These are phyloP conservation scores for Orbilia ellipsospora DNA, from an alignment of 2,329 filamentous ascomycete genomes.

Conservation along the genomic window DNA sequence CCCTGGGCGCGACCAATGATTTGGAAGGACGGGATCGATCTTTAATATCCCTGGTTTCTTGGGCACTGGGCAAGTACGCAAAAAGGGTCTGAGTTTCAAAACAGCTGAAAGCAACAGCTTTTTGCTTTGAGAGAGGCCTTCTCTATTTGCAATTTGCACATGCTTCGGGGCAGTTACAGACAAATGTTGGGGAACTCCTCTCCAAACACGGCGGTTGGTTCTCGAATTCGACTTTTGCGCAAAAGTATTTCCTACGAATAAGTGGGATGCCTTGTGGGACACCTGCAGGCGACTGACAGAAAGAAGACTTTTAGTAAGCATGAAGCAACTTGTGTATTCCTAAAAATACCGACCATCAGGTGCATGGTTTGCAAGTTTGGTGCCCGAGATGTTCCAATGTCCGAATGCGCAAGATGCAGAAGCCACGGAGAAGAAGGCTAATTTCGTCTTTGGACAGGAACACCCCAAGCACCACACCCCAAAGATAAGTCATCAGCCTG, in stretches of 20 bases:
- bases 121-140: background rate
- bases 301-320: slow-evolving; percentile 2
- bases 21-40: background rate
- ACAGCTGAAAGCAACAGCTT: slow-evolving; percentile 3
- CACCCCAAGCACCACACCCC: too few relatives aligned
- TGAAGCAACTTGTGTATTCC: background rate
- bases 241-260: too few relatives aligned
- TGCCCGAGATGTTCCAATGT: background rate
- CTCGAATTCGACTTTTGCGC: too few relatives aligned
- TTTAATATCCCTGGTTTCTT: slow-evolving; percentile 4
- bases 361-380: slow-evolving; percentile 2
- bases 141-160: too few relatives aligned
- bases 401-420: background rate
- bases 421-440: slow-evolving; percentile 13
- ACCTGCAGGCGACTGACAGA: slow-evolving; percentile 1
- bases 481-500: background rate
- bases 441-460: slow-evolving; percentile 43
- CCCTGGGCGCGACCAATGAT: slow-evolving; percentile 19
- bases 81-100: background rate
- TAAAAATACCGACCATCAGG: slow-evolving; percentile 17
- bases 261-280: too few relatives aligned
- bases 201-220: too few relatives aligned
- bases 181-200: too few relatives aligned
- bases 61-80: slow-evolving; percentile 14
- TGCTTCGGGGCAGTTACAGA: too few relatives aligned